Evolutionary conservation across 257 asterid genomes (phyloP), one percentile per base, ranked within the genome.

Genomic region (Salvia miltiorrhiza): DNA sequence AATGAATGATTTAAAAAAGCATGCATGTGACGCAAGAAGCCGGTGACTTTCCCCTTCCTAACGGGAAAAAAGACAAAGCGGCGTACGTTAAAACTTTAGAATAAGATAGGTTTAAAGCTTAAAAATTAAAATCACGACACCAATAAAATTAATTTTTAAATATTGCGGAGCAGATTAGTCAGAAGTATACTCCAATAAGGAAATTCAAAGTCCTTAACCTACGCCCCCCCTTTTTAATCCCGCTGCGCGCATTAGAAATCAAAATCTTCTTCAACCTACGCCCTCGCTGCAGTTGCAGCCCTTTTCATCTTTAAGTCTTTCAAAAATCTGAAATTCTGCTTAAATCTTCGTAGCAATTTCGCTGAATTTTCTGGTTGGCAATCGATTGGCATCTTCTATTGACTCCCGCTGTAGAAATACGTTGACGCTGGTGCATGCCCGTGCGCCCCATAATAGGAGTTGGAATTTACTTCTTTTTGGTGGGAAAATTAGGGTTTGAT

Each of bases 401-500:
- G 11, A 16, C 35, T 9, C 24, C 11, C 54, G 75, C 47, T 50
- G 62, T 61, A 3, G 24, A 16, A 20, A 50, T 47, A 45, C 74
- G 60, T 64, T 40, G 48, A 19, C 50, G 49, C 47, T 11, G 50
- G 23, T 58, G 24, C 24, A 45, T 60, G 63, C 28, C 58, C 13
- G 33, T 55, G 59, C 37, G 39, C 44, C 47, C 53, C 58, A 41
- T 71, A 9, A 21, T 30, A 16, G 32, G 55, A 73, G 58, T 62
- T 37, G 59, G 59, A 40, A 68, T 76, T 28, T 52, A 58, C 19
- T 41, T 39, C 65, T 24, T 21, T 4, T 52, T 43, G 23, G 65
- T 40, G 48, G 30, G 65, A 17, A 63, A 72, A 41, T 75, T 74
- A 71, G 86, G 86, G 84, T 63, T 84, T 64, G 23, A 32, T 61